Evolutionary conservation across 164 flowering plant genomes (phyloP).

Genomic region (Annona cherimola): DNA sequence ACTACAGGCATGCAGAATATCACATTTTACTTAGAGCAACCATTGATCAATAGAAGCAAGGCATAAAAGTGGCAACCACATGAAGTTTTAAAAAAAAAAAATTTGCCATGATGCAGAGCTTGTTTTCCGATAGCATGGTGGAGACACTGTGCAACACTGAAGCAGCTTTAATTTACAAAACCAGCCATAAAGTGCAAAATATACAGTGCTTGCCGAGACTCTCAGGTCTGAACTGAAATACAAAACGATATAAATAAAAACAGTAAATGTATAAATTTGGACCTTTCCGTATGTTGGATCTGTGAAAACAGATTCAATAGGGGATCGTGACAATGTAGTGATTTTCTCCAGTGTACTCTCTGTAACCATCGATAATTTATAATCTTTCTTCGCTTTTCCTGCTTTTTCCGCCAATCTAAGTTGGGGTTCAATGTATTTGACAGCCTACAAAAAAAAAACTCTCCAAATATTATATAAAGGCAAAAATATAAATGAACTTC

Average conservation of each 20-base stretch:
- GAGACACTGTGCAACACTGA: background rate
- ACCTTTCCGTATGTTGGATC: slow-evolving; percentile 96
- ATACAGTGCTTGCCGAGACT: background rate
- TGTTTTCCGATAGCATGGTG: background rate
- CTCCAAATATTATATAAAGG: slow-evolving; percentile 3
- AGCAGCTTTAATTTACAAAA: background rate
- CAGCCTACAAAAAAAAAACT: slow-evolving; percentile 52
- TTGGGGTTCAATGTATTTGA: slow-evolving; percentile 87
- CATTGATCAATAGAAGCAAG: background rate
- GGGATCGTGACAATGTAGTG: slow-evolving; percentile 51
- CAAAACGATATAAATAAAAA: background rate
- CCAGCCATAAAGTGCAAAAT: slow-evolving; percentile 1
- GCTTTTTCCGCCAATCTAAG: slow-evolving; percentile 80
- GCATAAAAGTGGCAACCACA: background rate
- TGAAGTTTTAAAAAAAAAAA: background rate
- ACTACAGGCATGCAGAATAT: slow-evolving; percentile 37
- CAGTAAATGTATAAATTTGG: background rate
- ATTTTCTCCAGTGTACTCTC: slow-evolving; percentile 64
- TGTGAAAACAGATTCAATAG: slow-evolving; percentile 80
- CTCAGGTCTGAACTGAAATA: background rate
- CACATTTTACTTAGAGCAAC: background rate
- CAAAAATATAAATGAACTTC: background rate
- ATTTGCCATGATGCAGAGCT: background rate
- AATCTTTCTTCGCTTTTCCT: slow-evolving; percentile 78
- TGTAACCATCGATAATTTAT: slow-evolving; percentile 66